Percentiles rank a stretch among this genome's conserved stretches.
phyloP scores from a whole-genome alignment of 345 rosid species.

The Brassica incana region DNA sequence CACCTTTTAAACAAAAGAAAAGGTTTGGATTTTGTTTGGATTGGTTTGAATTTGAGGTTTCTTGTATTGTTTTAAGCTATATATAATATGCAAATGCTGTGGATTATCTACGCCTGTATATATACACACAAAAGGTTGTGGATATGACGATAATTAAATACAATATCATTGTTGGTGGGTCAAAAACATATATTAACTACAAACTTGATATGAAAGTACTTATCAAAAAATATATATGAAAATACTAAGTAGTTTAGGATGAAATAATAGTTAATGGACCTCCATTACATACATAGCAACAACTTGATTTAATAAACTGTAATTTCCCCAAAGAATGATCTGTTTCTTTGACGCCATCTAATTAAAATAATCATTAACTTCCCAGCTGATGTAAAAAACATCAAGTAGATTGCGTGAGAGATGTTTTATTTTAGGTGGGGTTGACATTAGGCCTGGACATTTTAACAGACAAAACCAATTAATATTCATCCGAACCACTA shows the following conservation, averaged over 20 bases:
- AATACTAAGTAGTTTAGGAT: not conserved
- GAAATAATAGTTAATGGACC: conserved; percentile 16
- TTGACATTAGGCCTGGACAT: too few relatives aligned
- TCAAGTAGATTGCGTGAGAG: not conserved
- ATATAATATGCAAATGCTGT: conserved; percentile 18
- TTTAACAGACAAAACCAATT: too few relatives aligned
- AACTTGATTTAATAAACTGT: conserved; percentile 11
- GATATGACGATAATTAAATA: conserved; percentile 23
- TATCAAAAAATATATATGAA: not conserved
- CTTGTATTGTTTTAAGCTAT: conserved; percentile 6
- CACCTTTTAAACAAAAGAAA: conserved; percentile 12
- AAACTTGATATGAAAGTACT: conserved; percentile 16
- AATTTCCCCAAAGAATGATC: not conserved
- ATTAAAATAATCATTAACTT: not conserved
- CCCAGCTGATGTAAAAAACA: not conserved
- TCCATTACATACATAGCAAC: conserved; percentile 26
- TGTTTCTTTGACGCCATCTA: conserved; percentile 29
- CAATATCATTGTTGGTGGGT: conserved; percentile 19
- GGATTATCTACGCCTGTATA: conserved; percentile 25
- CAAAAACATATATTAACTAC: not conserved
- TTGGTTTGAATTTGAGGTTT: not conserved
- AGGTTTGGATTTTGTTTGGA: not conserved
- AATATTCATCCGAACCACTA: too few relatives aligned
- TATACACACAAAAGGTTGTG: conserved; percentile 17
- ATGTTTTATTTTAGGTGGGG: conserved; percentile 18